These are phyloP conservation scores for Penicillium sp. DNA, from an alignment of 2,329 filamentous ascomycete species.

Conservation along the genomic window DNA sequence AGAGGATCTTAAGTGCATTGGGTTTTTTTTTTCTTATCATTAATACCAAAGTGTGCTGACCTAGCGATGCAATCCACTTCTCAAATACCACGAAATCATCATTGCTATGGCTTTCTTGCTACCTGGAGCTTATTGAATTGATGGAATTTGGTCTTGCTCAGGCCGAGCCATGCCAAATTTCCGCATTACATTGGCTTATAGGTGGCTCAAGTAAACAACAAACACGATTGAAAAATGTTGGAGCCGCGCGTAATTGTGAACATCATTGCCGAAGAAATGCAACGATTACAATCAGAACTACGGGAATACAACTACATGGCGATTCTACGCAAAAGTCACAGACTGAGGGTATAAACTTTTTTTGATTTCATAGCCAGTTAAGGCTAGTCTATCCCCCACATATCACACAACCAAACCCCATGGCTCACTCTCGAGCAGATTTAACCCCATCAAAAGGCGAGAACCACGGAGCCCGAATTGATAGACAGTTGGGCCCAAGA, in stretches of 20 bases:
- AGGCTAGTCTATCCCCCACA: slow-evolving; percentile 22
- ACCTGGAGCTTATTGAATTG: too few species aligned
- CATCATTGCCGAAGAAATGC: too few species aligned
- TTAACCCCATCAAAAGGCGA: slow-evolving; percentile 13
- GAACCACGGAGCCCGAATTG: slow-evolving; percentile 14
- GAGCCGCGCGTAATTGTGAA: too few species aligned
- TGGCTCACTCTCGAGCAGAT: slow-evolving; percentile 11
- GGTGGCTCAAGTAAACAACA: too few species aligned
- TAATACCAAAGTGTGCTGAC: background rate
- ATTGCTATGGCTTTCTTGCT: too few species aligned
- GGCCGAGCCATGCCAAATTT: too few species aligned
- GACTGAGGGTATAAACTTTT: slow-evolving; percentile 24
- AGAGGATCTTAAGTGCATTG: slow-evolving; percentile 14
- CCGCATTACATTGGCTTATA: too few species aligned
- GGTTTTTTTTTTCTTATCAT: background rate
- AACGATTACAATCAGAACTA: too few species aligned
- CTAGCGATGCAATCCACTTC: background rate
- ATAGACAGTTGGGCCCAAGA: slow-evolving; percentile 9
- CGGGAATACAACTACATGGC: background rate
- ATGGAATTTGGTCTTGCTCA: too few species aligned
- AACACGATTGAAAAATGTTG: too few species aligned
- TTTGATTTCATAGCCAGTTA: slow-evolving; percentile 21
- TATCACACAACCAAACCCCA: slow-evolving; percentile 14
- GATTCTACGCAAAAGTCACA: background rate
- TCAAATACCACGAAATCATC: background rate